Conservation (phyloP, 2,329 filamentous ascomycete species). For the Epichloe hybrida region DNA sequence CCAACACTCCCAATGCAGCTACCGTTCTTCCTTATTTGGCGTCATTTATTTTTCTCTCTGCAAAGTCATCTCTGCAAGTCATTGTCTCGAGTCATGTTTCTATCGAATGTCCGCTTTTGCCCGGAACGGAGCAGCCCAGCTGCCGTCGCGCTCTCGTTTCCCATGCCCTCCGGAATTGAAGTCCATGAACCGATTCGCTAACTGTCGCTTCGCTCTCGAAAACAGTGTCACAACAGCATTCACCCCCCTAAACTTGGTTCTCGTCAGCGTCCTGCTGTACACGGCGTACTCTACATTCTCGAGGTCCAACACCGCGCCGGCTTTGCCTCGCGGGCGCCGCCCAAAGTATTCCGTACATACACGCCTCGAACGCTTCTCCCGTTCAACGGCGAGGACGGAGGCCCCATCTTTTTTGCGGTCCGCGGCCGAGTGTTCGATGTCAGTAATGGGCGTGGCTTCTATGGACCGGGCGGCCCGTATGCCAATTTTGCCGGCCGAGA, state of each 20-base stretch:
- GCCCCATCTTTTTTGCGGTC: conserved; percentile 82
- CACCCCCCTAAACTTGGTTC: conserved; percentile 50
- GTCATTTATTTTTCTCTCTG: no score
- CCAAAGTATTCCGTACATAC: conserved; percentile 53
- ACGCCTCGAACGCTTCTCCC: conserved; percentile 71
- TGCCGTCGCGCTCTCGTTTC: no score
- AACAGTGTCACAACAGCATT: conserved; percentile 24
- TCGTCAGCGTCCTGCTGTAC: conserved; percentile 42
- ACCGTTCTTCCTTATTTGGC: no score
- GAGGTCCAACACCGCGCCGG: conserved; percentile 31
- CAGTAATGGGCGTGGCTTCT: conserved; percentile 75
- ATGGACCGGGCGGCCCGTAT: conserved; percentile 90
- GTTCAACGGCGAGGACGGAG: conserved; percentile 62
- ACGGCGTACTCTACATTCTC: conserved; percentile 41
- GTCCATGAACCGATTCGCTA: neutral
- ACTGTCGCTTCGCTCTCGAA: neutral
- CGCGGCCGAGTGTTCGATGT: conserved; percentile 89
- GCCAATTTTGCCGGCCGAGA: conserved; percentile 92
- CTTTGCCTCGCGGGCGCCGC: conserved; percentile 38
- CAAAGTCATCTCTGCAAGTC: no score
- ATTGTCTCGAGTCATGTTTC: no score
- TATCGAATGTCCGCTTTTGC: no score
- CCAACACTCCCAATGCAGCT: no score
- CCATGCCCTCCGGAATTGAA: no score
- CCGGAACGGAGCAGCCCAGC: no score